Evolutionary conservation across 345 rosid genomes (phyloP), one percentile per base, ranked within the genome.

Genomic region (Xanthoceras sorbifolium): DNA sequence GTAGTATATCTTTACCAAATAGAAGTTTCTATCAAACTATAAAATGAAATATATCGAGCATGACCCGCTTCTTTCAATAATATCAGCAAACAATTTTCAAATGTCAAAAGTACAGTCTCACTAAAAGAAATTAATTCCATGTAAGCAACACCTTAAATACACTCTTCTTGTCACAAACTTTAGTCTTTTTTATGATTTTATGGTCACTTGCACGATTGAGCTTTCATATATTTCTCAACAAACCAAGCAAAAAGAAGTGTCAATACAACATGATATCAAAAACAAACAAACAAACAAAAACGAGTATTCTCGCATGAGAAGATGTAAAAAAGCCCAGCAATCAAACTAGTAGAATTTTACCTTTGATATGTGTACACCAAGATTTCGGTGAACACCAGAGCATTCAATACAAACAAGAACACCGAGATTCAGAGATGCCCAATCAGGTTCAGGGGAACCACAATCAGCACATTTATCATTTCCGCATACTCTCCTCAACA

Each of bases 401-500:
- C 99, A 97, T 72, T 94, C 98, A 3, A 97, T 97, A 87, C 99
- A 97, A 86, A 97, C 90, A 82, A 94, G 99, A 85, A 97, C 90
- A 25, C 98, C 98, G 2, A 94, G 87, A 79, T 97, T 94, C 81
- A 97, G 83, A 73, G 99, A 97, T n/a, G 99, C 98, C 99, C 99
- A 97, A 84, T 97, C 98, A 63, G 98, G 99, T 84, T 97, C 99
- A 73, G 90, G 90, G 78, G 96, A 89, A 76, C 99, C 93, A 90
- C 99, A 97, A 88, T 97, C 99, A 36, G 99, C 99, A 88, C 98
- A 94, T 81, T 84, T 94, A 75, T 94, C 98, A 82, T 97, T 97
- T 71, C 99, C 99, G 78, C 86, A 81, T 9, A 94, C 99, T 84
- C 87, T 87, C 40, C 84, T 87, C 74, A 94, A 76, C 77, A 89